Percentiles rank a stretch among this genome's conserved stretches.
Evolutionary conservation across 1,139 yeast genomes (phyloP).

Genomic region (Entelexis paramagnoliae): DNA sequence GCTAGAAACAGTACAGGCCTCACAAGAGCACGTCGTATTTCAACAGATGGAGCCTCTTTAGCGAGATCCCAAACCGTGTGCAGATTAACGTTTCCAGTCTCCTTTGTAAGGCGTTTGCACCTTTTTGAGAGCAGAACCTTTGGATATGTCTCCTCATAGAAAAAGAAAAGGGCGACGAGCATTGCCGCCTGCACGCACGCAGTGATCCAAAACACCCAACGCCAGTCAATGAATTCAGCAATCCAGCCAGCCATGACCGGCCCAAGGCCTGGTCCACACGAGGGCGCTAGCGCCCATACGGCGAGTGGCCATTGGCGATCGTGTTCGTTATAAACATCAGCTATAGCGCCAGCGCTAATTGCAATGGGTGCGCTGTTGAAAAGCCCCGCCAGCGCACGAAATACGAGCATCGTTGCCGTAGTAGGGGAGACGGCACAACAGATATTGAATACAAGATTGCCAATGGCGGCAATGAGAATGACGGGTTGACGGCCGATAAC

Average conservation of each 20-base stretch:
- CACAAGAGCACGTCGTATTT: constrained; percentile 32
- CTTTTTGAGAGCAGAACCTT: constrained; percentile 44
- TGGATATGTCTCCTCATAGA: constrained; percentile 46
- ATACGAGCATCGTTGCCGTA: constrained; percentile 46
- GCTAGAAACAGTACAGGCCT: constrained; percentile 46
- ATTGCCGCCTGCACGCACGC: constrained; percentile 45
- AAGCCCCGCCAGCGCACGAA: constrained; percentile 51
- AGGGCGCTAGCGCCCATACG: constrained; percentile 49
- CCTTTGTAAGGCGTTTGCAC: constrained; percentile 39
- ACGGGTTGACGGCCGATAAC: constrained; percentile 48
- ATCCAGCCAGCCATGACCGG: constrained; percentile 51
- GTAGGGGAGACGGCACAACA: constrained; percentile 49
- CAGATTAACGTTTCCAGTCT: constrained; percentile 46
- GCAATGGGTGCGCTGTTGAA: constrained; percentile 59
- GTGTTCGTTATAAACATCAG: constrained; percentile 48
- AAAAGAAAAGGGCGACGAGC: constrained; percentile 38
- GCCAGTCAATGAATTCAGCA: constrained; percentile 41
- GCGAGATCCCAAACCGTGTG: constrained; percentile 49
- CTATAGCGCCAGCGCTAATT: constrained; percentile 63
- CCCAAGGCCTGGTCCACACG: constrained; percentile 54
- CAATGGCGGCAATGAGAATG: constrained; percentile 42
- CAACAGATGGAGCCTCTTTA: constrained; percentile 22
- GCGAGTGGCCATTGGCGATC: constrained; percentile 51
- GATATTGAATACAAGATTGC: constrained; percentile 44
- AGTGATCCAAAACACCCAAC: constrained; percentile 54